These are phyloP conservation scores for Solanum appendiculatum DNA, from an alignment of 257 asterid species.

Conservation along the genomic window DNA sequence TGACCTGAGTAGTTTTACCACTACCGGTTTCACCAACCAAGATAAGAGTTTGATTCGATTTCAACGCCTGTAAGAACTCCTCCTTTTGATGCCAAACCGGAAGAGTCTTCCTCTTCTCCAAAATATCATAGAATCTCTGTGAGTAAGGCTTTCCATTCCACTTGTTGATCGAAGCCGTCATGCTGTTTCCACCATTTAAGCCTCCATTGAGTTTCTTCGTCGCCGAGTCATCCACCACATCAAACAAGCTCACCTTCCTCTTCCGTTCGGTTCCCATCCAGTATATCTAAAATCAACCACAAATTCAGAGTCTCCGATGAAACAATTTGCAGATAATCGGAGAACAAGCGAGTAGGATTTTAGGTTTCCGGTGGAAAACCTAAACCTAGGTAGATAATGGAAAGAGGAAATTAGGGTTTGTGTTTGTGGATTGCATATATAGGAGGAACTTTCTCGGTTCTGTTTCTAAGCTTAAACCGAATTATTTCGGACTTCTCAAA, in stretches of 20 bases:
- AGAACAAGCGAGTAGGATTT: not conserved
- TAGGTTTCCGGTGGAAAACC: not conserved
- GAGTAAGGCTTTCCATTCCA: conserved; percentile 75
- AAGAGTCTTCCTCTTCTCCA: conserved; percentile 80
- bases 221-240: conserved; percentile 77
- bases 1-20: conserved; percentile 96
- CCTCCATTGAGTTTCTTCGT: conserved; percentile 51
- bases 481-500: not conserved
- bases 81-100: conserved; percentile 98
- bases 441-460: not conserved
- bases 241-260: conserved; percentile 91
- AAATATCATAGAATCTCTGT: conserved; percentile 65
- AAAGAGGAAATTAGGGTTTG: conserved; percentile 3
- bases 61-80: conserved; percentile 69
- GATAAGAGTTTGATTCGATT: conserved; percentile 56
- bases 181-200: conserved; percentile 1
- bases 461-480: not conserved
- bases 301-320: not conserved
- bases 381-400: not conserved
- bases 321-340: too few species aligned
- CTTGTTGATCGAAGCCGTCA: conserved; percentile 29
- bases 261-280: conserved; percentile 92
- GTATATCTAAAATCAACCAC: not conserved
- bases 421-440: conserved; percentile 4
- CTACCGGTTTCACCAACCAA: conserved; percentile 98